phyloP scores from a whole-genome alignment of 345 rosid species.

The Murraya koenigii region DNA sequence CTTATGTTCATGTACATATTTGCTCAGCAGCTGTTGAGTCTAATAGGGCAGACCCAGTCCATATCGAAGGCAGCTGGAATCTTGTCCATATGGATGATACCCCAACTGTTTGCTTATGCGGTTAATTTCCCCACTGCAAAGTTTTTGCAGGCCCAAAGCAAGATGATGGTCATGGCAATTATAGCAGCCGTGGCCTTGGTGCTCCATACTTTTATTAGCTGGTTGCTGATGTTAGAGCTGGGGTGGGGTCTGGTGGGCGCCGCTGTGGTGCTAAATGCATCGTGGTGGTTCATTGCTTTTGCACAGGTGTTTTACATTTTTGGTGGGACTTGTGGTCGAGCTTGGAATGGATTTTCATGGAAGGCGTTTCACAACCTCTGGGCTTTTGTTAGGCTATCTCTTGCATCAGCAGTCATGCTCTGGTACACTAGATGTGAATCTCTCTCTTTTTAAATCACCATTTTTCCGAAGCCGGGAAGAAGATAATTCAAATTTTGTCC shows the following conservation, averaged over 20 bases:
- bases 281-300: conserved; percentile 66
- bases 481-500: too few species aligned
- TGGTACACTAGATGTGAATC: conserved; percentile 42
- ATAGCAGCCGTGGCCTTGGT: conserved; percentile 56
- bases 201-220: conserved; percentile 57
- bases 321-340: conserved; percentile 69
- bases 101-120: conserved; percentile 79
- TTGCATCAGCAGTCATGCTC: conserved; percentile 92
- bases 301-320: conserved; percentile 59
- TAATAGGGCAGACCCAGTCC: conserved; percentile 65
- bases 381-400: conserved; percentile 66
- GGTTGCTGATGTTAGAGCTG: conserved; percentile 61
- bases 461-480: too few species aligned
- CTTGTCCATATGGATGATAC: conserved; percentile 79
- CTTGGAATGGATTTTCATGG: conserved; percentile 81
- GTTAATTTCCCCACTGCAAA: conserved; percentile 75
- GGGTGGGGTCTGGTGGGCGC: conserved; percentile 77
- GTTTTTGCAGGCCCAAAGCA: conserved; percentile 90
- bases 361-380: conserved; percentile 74
- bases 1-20: conserved; percentile 63
- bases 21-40: conserved; percentile 43
- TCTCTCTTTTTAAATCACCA: too few species aligned
- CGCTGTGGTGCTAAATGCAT: conserved; percentile 59
- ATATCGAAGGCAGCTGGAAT: conserved; percentile 72
- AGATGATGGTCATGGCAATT: conserved; percentile 77